Percentiles rank a stretch among this genome's conserved stretches.
Conservation (phyloP, 441 rosid species). For the Pelargonium australe region DNA sequence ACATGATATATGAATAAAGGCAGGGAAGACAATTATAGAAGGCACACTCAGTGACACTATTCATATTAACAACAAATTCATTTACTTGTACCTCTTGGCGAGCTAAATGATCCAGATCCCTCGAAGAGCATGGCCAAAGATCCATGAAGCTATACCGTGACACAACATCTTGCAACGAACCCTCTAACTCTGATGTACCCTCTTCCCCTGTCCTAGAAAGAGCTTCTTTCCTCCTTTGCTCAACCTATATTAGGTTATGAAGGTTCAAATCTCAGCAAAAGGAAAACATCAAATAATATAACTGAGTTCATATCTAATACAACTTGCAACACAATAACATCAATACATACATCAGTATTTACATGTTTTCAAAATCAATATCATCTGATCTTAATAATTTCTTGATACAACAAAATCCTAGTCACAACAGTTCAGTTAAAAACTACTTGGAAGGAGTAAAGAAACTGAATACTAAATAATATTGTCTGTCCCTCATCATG, state of each 20-base stretch:
- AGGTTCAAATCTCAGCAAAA: slow-evolving; percentile 2
- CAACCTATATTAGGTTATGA: slow-evolving; percentile 46
- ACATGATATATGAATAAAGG: background rate
- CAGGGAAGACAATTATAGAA: background rate
- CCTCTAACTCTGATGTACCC: slow-evolving; percentile 50
- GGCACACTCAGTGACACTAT: background rate
- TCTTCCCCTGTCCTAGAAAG: slow-evolving; percentile 68
- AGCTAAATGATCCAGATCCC: slow-evolving; percentile 79
- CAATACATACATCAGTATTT: no score
- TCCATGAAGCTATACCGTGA: slow-evolving; percentile 92
- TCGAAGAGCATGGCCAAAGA: slow-evolving; percentile 87
- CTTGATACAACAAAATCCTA: no score
- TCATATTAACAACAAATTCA: background rate
- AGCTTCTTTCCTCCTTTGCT: slow-evolving; percentile 94
- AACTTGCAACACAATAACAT: background rate
- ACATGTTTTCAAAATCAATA: background rate
- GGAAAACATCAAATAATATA: background rate
- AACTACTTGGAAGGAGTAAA: no score
- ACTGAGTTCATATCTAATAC: background rate
- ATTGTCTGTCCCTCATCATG: background rate
- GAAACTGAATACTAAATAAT: no score
- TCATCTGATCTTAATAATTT: no score
- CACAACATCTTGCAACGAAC: slow-evolving; percentile 70
- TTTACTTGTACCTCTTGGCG: slow-evolving; percentile 72
- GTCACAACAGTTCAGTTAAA: no score